Evolutionary conservation across 2,329 filamentous ascomycete genomes (phyloP).

Genomic region (Trichoderma afroharzianum): DNA sequence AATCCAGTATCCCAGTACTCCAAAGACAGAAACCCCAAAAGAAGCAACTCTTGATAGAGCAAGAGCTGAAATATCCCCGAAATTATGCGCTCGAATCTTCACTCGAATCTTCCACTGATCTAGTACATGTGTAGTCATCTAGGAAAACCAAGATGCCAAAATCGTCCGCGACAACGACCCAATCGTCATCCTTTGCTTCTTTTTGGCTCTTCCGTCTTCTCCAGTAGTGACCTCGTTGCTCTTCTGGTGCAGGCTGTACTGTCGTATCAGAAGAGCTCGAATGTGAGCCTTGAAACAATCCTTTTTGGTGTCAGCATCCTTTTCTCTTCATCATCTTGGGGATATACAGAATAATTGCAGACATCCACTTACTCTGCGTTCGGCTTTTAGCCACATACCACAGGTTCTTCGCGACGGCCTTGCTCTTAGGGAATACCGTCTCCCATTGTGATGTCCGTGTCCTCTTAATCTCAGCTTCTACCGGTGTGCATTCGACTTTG

Average conservation of each 20-base stretch:
- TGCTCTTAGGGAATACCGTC: neutral
- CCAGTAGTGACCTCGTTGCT: neutral
- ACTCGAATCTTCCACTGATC: no score
- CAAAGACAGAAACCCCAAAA: neutral
- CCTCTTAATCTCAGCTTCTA: neutral
- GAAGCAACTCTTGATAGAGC: neutral
- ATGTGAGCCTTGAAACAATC: accelerated
- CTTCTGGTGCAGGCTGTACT: neutral
- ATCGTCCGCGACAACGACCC: neutral
- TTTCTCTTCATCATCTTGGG: neutral
- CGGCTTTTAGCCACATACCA: neutral
- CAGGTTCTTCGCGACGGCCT: neutral
- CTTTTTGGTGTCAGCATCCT: neutral
- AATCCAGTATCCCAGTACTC: neutral
- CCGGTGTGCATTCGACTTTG: neutral
- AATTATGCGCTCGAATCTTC: neutral
- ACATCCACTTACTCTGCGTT: neutral
- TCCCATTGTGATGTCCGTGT: neutral
- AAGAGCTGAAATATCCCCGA: neutral
- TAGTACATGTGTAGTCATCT: neutral
- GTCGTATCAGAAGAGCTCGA: neutral
- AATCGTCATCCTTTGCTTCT: neutral
- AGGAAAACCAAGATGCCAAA: neutral
- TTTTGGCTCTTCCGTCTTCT: neutral
- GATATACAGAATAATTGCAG: neutral